Evolutionary conservation across 1,139 yeast species (phyloP).

Genomic region (Nakaseomyces kungkrabaensis): DNA sequence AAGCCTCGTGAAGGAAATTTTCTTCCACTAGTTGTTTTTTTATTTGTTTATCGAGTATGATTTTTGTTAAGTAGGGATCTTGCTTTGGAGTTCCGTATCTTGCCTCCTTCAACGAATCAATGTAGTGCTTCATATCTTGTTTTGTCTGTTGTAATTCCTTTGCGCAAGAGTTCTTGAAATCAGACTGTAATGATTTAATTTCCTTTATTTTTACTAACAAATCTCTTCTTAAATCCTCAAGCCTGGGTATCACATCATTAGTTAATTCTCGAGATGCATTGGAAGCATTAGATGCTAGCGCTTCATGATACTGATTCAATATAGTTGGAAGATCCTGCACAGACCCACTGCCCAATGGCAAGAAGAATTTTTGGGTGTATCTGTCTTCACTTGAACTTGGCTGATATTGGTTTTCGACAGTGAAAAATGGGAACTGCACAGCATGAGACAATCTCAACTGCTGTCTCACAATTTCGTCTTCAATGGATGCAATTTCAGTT

Average conservation of each 20-base stretch:
- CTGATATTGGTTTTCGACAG: constrained; percentile 19
- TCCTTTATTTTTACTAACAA: constrained; percentile 76
- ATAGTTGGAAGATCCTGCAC: constrained; percentile 70
- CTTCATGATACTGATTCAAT: constrained; percentile 62
- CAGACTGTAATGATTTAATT: constrained; percentile 68
- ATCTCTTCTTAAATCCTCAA: constrained; percentile 78
- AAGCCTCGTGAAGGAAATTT: constrained; percentile 79
- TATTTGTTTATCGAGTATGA: constrained; percentile 64
- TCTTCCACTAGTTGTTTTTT: constrained; percentile 74
- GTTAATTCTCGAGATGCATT: constrained; percentile 64
- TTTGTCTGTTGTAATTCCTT: constrained; percentile 61
- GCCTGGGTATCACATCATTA: constrained; percentile 61
- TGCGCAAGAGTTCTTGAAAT: constrained; percentile 65
- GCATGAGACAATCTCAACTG: constrained; percentile 76
- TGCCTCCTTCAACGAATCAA: constrained; percentile 37
- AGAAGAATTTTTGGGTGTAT: constrained; percentile 27
- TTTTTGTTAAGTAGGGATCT: constrained; percentile 77
- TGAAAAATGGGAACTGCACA: constrained; percentile 46
- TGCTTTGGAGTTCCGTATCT: constrained; percentile 22
- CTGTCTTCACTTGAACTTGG: constrained; percentile 22
- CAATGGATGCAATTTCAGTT: constrained; percentile 71
- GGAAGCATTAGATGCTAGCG: constrained; percentile 57
- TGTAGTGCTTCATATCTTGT: constrained; percentile 39
- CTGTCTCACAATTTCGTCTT: constrained; percentile 79
- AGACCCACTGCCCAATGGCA: constrained; percentile 72